Evolutionary conservation across 208 protist species (phyloP), one percentile per base, ranked within the genome.

Genomic region (Trypanosoma mega): DNA sequence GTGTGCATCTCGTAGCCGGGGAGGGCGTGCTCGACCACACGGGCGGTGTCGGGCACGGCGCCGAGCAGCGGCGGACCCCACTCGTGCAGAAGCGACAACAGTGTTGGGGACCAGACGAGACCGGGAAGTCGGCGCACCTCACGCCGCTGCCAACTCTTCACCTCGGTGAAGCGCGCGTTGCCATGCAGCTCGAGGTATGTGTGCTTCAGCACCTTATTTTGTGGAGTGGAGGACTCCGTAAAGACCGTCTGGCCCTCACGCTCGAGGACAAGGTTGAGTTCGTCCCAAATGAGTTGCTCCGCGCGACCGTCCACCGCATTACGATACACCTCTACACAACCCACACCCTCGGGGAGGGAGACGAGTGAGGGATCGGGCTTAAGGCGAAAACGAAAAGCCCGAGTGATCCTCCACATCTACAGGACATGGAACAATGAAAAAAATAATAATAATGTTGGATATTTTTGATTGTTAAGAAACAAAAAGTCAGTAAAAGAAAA

Each of bases 1-100:
- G 80, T 68, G 52, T 95, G 89, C 74, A 91, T 81, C 51, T 95
- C 89, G 26, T 95, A 95, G 11, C 89, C 89, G 0, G 89, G 79
- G 18, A 90, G 45, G 30, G 81, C 71, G 57, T 95, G 85, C 64
- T 95, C 89, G 1, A 95, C 83, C 1, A 95, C 80, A 8, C 89
- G 82, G n/a, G 78, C 89, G 2, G 78, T 91, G 72, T 95, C 85
- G 0, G 82, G 82, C 48, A 86, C 56, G 0, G 31, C 23, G 34
- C 76, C 74, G 0, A 85, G 52, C n/a, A 85, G 23, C 23, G 57
- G 27, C 23, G 64, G 70, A 0, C 66, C 75, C 2, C 87, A 34
- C 7, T 77, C 45, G 3, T 37, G 29, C 36, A 95, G 27, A 3
- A 80, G 44, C 6, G 55, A 36, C 64, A 90, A 33, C 5, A 95